Evolutionary conservation across 257 asterid genomes (phyloP), one percentile per base, ranked within the genome.

Genomic region (Anisodus acutangulus): DNA sequence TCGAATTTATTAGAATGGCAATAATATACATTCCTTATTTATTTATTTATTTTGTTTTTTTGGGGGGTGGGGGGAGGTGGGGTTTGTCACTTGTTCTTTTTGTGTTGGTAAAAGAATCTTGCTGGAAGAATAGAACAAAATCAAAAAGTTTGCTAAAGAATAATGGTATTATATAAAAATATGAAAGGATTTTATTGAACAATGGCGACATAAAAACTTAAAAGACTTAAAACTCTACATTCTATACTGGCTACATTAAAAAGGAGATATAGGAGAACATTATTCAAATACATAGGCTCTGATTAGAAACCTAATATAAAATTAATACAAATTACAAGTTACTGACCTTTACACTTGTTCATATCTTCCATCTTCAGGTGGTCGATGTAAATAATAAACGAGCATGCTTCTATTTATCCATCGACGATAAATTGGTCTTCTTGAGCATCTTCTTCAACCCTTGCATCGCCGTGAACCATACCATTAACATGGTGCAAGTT

Each of bases 361-460:
- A 78, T 31, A 11, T 53, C 82, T 78, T 78, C 31, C 49, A 78
- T 76, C 60, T 76, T 76, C 81, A 51, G 47, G 81, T 26, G 26
- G 1, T 76, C 4, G 81, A 26, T 76, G 15, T 12, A 51, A 3
- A 51, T 76, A 76, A 10, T 51, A 6, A 51, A 51, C 17, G 62
- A 76, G 63, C 26, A 12, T 51, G 45, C 39, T 81, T 64, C 12
- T 67, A 51, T 67, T 87, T 87, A 93, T 72, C 97, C 98, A 87
- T 97, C 99, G 60, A 97, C 98, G 53, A 97, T 97, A 82, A 97
- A 97, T 91, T 95, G 96, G 82, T 95, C 99, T 87, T 93, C 98
- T 90, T 97, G 99, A 87, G 91, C 89, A 86, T 95, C 98, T 31
- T 90, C 97, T 78, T 92, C 98, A 11, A 95, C 98, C 76, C 95